Conservation (phyloP, 257 asterid species). For the Solanum pinnatisectum region DNA sequence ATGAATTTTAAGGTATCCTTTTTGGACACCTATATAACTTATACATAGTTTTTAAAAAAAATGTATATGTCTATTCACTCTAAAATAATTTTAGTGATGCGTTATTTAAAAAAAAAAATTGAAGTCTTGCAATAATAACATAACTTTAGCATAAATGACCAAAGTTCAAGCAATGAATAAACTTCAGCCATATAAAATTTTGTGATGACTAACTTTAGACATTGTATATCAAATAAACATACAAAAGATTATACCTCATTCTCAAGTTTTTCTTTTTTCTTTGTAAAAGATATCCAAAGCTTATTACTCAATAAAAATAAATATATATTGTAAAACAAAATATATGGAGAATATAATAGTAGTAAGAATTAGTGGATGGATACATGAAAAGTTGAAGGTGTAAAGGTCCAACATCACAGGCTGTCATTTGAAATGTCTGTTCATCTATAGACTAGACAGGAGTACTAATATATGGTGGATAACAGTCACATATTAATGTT, state of each 20-base stretch:
- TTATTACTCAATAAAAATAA: neutral
- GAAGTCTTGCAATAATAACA: neutral
- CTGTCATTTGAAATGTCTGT: neutral
- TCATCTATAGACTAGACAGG: neutral
- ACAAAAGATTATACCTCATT: neutral
- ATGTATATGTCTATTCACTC: neutral
- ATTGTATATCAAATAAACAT: neutral
- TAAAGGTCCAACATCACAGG: neutral
- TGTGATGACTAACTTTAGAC: neutral
- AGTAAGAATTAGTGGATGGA: neutral
- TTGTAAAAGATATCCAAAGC: neutral
- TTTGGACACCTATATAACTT: neutral
- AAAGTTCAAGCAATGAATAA: neutral
- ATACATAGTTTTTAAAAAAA: neutral
- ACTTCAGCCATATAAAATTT: neutral
- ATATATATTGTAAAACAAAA: neutral
- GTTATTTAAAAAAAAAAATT: neutral
- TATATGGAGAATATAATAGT: neutral
- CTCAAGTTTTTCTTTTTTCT: neutral
- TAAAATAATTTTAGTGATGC: neutral
- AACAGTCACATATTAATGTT: neutral
- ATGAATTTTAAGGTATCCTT: neutral
- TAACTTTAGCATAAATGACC: neutral
- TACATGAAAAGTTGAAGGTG: neutral
- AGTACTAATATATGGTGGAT: neutral